A percentile compares a stretch with the other conserved stretches of the same genome.
phyloP scores from a whole-genome alignment of 1,284 basidiomycete genomes.

The Heterobasidion annosum region DNA sequence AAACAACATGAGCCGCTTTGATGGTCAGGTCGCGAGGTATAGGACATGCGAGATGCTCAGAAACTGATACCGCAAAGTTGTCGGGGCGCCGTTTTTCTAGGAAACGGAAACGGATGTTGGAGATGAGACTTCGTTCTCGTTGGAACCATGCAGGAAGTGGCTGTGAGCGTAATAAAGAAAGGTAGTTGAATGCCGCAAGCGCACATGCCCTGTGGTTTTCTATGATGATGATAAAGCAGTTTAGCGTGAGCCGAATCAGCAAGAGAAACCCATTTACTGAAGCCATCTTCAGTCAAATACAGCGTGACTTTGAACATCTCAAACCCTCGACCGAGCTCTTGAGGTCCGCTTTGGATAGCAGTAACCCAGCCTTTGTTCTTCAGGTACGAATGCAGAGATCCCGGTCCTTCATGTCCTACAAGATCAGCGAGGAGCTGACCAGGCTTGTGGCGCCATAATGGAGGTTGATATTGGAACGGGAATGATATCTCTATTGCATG shows the following conservation, averaged over 20 bases:
- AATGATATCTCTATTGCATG: constrained; percentile 86
- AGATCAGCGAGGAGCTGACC: constrained; percentile 79
- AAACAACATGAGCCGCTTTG: constrained; percentile 65
- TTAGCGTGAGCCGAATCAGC: not conserved
- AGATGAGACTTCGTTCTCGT: constrained; percentile 71
- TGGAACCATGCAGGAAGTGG: constrained; percentile 71
- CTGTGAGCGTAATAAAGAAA: constrained; percentile 71
- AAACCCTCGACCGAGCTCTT: constrained; percentile 75
- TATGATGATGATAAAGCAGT: constrained; percentile 19
- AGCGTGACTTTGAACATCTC: constrained; percentile 84
- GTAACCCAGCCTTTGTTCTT: constrained; percentile 93
- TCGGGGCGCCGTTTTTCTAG: constrained; percentile 81
- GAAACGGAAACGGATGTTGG: constrained; percentile 80
- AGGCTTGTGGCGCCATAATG: constrained; percentile 80
- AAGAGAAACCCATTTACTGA: constrained; percentile 46
- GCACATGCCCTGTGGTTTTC: constrained; percentile 76
- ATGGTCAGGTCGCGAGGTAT: constrained; percentile 77
- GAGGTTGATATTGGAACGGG: constrained; percentile 78
- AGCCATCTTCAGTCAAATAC: constrained; percentile 80
- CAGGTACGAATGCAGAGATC: constrained; percentile 87
- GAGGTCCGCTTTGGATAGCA: constrained; percentile 65
- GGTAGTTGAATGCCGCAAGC: constrained; percentile 78
- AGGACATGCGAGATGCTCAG: constrained; percentile 74
- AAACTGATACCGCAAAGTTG: constrained; percentile 72
- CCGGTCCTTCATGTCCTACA: constrained; percentile 93